phyloP scores from a whole-genome alignment of 2,329 filamentous ascomycete genomes.

The Colletotrichum theobromicola region DNA sequence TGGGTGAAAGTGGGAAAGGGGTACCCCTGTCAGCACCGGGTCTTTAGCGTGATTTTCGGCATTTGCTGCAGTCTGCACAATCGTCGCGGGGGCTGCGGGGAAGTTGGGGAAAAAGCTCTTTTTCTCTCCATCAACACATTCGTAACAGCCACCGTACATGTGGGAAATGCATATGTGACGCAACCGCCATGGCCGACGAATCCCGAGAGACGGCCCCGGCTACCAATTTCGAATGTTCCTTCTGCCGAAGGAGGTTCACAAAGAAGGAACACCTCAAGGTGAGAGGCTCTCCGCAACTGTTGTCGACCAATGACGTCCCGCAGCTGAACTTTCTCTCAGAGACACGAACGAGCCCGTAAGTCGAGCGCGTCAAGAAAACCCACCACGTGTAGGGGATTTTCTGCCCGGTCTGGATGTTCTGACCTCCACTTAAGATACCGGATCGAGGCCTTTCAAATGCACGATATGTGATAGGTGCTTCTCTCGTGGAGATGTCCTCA shows the following conservation, averaged over 20 bases:
- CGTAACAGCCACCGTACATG: background rate
- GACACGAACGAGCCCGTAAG: slow-evolving; percentile 4
- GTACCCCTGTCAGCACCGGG: background rate
- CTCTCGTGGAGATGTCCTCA: background rate
- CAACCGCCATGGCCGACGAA: background rate
- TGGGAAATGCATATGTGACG: background rate
- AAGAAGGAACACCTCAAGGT: slow-evolving; percentile 6
- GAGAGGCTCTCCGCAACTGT: background rate
- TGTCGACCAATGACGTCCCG: background rate
- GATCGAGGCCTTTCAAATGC: background rate
- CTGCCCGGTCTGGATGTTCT: background rate
- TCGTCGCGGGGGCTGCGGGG: background rate
- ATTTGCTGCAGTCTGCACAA: background rate
- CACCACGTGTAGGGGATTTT: background rate
- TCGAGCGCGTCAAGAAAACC: background rate
- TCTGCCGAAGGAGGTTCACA: background rate
- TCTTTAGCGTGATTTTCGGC: background rate
- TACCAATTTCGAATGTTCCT: background rate
- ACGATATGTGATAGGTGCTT: background rate
- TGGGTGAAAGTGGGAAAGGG: background rate
- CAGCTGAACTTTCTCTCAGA: background rate
- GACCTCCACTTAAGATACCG: background rate
- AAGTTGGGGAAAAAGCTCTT: background rate
- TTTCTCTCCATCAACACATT: background rate
- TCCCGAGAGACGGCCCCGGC: background rate